phyloP scores from a whole-genome alignment of 768 basidiomycete genomes.

The Mrakia blollopis region DNA sequence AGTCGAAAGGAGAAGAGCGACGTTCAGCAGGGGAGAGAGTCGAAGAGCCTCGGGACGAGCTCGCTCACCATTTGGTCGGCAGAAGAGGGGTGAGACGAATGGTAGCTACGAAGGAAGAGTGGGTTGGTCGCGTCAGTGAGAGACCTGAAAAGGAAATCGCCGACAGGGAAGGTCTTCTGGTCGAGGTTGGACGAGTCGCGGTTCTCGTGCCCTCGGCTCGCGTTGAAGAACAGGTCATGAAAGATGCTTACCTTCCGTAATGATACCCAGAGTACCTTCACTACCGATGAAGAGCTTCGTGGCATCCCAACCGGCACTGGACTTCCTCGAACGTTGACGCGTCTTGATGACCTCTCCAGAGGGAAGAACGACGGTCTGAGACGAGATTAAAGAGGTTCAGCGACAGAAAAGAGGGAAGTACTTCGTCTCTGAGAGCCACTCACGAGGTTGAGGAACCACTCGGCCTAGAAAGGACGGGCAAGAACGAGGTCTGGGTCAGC shows the following conservation, averaged over 20 bases:
- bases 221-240: background rate
- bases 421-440: slow-evolving; percentile 40
- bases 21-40: background rate
- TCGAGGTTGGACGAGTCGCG: no score
- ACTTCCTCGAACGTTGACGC: slow-evolving; percentile 46
- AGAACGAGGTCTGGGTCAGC: no score
- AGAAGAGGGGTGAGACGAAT: slow-evolving; percentile 71
- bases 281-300: slow-evolving; percentile 31
- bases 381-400: background rate
- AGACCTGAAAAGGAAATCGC: no score
- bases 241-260: slow-evolving; percentile 65
- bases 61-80: slow-evolving; percentile 61
- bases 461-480: slow-evolving; percentile 45
- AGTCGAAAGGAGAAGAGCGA: background rate
- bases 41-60: background rate
- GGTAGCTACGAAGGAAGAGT: slow-evolving; percentile 59
- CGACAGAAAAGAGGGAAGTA: background rate
- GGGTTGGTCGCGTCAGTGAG: no score
- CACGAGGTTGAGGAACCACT: slow-evolving; percentile 80
- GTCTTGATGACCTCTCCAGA: slow-evolving; percentile 88
- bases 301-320: slow-evolving; percentile 29
- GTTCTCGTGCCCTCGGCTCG: no score
- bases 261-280: slow-evolving; percentile 72
- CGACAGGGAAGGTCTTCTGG: no score
- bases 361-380: slow-evolving; percentile 79